These are phyloP conservation scores for Batkoa obscura DNA, from an alignment of 371 early-diverging fungal genomes.

Conservation along the genomic window DNA sequence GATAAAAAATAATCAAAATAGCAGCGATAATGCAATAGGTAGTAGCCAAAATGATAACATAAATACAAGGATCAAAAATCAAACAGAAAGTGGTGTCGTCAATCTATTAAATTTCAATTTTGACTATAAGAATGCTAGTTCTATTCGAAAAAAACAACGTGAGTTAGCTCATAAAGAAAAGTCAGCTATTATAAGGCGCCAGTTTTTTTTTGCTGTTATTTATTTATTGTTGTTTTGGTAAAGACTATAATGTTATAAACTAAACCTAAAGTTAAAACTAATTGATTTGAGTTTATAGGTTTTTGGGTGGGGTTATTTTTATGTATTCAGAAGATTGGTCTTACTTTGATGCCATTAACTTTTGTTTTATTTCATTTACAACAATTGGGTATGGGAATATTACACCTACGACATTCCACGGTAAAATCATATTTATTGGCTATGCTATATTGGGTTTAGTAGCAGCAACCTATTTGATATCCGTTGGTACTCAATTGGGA, in stretches of 20 bases:
- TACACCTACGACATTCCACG: not conserved
- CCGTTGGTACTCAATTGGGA: not conserved
- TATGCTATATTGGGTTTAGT: slow-evolving; percentile 3
- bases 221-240: slow-evolving; percentile 6
- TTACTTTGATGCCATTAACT: slow-evolving; percentile 7
- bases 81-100: too few relatives aligned
- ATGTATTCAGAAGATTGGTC: slow-evolving; percentile 1
- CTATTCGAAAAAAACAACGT: too few relatives aligned
- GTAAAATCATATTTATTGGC: slow-evolving; percentile 2
- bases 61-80: too few relatives aligned
- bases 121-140: too few relatives aligned
- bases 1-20: not conserved
- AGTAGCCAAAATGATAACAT: too few relatives aligned
- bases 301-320: slow-evolving; percentile 7
- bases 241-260: not conserved
- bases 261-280: not conserved
- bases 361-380: slow-evolving; percentile 7
- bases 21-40: not conserved
- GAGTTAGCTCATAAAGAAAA: not conserved
- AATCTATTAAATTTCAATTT: too few relatives aligned
- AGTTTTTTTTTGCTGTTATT: not conserved
- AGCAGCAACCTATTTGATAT: slow-evolving; percentile 4
- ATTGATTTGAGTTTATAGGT: not conserved
- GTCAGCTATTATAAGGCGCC: not conserved
- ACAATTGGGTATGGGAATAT: slow-evolving; percentile 7